Evolutionary conservation across 1,139 yeast genomes (phyloP).

Genomic region (Yamadazyma dendronema): DNA sequence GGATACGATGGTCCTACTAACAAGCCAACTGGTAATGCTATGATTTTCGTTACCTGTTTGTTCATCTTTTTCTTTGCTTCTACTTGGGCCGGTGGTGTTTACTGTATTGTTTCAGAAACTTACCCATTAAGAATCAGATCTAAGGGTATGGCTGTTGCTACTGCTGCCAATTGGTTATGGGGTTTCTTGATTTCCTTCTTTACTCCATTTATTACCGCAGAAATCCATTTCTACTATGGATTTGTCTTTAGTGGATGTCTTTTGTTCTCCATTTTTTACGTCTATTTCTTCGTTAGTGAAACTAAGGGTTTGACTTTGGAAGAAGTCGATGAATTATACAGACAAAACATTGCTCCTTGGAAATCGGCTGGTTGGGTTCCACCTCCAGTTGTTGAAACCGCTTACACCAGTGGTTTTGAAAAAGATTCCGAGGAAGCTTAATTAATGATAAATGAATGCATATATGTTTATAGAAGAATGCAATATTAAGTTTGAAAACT

Average conservation of each 20-base stretch:
- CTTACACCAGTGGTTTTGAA: conserved; percentile 12
- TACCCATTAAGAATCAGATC: conserved; percentile 26
- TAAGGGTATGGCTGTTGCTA: conserved; percentile 32
- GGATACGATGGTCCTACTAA: conserved; percentile 38
- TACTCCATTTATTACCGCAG: conserved; percentile 26
- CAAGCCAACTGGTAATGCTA: conserved; percentile 61
- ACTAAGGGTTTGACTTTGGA: conserved; percentile 47
- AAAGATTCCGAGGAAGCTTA: conserved; percentile 6
- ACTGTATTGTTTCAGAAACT: conserved; percentile 53
- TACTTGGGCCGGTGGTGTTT: conserved; percentile 86
- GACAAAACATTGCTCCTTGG: conserved; percentile 41
- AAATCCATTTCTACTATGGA: conserved; percentile 15
- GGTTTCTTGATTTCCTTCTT: conserved; percentile 39
- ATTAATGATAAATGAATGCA: background rate
- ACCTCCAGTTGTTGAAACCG: conserved; percentile 24
- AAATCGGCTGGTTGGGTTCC: conserved; percentile 47
- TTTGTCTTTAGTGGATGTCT: conserved; percentile 14
- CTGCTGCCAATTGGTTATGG: conserved; percentile 40
- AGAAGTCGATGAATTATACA: conserved; percentile 41
- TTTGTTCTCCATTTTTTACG: conserved; percentile 33
- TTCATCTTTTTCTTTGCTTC: conserved; percentile 82
- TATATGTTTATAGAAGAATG: background rate
- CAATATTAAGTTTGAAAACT: too few relatives aligned
- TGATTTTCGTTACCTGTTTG: conserved; percentile 75
- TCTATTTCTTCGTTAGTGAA: conserved; percentile 44